Conservation (phyloP, 495 filamentous ascomycete species). For the Ramalina intermedia region DNA sequence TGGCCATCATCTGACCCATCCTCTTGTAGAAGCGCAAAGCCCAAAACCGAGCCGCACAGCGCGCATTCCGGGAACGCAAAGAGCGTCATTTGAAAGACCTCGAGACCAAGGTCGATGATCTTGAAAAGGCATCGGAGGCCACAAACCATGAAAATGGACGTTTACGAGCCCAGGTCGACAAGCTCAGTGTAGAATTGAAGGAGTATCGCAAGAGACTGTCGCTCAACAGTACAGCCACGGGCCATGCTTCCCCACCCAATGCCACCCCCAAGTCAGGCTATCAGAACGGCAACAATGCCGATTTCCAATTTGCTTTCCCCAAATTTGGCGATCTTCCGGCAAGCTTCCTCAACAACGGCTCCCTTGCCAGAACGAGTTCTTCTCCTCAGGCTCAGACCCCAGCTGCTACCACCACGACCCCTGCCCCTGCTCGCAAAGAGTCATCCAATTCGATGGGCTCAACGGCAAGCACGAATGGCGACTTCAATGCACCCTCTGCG, state of each 20-base stretch:
- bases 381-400: constrained; percentile 11
- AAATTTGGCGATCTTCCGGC: constrained; percentile 59
- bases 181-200: constrained; percentile 67
- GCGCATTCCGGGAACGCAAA: constrained; percentile 94
- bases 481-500: background rate
- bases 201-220: constrained; percentile 83
- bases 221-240: constrained; percentile 30
- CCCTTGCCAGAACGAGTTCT: constrained; percentile 15
- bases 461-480: constrained; percentile 3
- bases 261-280: constrained; percentile 20
- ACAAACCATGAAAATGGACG: constrained; percentile 77
- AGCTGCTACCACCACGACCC: constrained; percentile 15
- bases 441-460: constrained; percentile 14
- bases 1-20: constrained; percentile 28
- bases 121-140: constrained; percentile 74
- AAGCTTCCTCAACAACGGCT: constrained; percentile 37
- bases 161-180: constrained; percentile 73
- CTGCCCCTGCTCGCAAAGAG: constrained; percentile 16
- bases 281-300: constrained; percentile 40
- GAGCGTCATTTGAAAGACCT: constrained; percentile 95
- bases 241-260: constrained; percentile 31
- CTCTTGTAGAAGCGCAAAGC: constrained; percentile 81
- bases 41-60: constrained; percentile 91
- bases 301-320: constrained; percentile 92
- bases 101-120: constrained; percentile 81